These are phyloP conservation scores for Cystobasidium onofrii DNA, from an alignment of 768 basidiomycete species.

Conservation along the genomic window DNA sequence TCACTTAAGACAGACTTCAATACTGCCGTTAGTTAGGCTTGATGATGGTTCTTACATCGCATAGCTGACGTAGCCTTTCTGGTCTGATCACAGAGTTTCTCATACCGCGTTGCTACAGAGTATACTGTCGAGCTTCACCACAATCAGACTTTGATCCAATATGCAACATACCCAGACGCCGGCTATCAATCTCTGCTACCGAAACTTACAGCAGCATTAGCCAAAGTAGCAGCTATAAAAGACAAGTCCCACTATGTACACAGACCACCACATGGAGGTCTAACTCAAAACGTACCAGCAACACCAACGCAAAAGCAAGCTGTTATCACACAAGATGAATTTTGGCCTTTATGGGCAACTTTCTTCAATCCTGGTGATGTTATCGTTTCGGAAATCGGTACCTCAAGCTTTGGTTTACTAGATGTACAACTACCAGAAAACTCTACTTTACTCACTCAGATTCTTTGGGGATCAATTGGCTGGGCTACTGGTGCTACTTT, in stretches of 20 bases:
- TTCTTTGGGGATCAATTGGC: constrained; percentile 64
- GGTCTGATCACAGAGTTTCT: constrained; percentile 18
- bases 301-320: constrained; percentile 47
- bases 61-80: neutral
- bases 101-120: constrained; percentile 34
- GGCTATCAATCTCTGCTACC: constrained; percentile 44
- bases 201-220: constrained; percentile 33
- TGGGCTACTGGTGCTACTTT: constrained; percentile 78
- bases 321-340: constrained; percentile 55
- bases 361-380: constrained; percentile 48
- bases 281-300: constrained; percentile 20
- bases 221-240: constrained; percentile 1
- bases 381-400: constrained; percentile 81
- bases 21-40: constrained; percentile 65
- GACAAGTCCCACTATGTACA: constrained; percentile 17
- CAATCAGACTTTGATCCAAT: constrained; percentile 50
- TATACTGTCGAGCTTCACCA: constrained; percentile 52
- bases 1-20: constrained; percentile 62
- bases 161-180: constrained; percentile 38
- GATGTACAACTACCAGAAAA: constrained; percentile 68
- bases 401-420: constrained; percentile 74
- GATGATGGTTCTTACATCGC: neutral
- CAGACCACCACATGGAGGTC: constrained; percentile 26
- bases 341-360: constrained; percentile 31
- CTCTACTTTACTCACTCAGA: constrained; percentile 59